Evolutionary conservation across 805 yeast species (phyloP).

Genomic region (Teunomyces cretensis): DNA sequence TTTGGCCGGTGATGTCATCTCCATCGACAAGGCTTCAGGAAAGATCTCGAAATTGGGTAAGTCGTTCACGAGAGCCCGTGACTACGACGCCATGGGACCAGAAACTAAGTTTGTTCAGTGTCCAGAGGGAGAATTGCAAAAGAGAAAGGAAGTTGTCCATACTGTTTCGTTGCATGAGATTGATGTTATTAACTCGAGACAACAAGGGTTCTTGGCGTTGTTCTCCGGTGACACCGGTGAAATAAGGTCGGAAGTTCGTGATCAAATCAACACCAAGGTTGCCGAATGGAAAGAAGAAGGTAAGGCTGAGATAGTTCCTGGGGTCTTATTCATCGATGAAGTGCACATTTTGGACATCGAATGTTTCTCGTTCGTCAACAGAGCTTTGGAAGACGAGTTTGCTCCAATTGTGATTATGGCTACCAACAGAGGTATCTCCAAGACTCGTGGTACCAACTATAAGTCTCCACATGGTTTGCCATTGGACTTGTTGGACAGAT

Average conservation of each 20-base stretch:
- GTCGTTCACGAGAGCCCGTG: conserved; percentile 93
- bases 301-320: conserved; percentile 96
- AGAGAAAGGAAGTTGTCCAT: conserved; percentile 92
- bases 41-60: conserved; percentile 92
- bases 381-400: conserved; percentile 94
- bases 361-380: conserved; percentile 89
- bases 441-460: conserved; percentile 89
- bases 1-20: conserved; percentile 93
- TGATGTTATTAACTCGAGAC: conserved; percentile 95
- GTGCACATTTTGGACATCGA: conserved; percentile 98
- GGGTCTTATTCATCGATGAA: conserved; percentile 96
- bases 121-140: conserved; percentile 98
- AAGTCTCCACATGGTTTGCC: conserved; percentile 98
- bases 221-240: conserved; percentile 98
- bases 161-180: conserved; percentile 97
- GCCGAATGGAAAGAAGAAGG: conserved; percentile 99
- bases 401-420: conserved; percentile 98
- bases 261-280: conserved; percentile 93
- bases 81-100: conserved; percentile 98
- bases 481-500: conserved; percentile 87
- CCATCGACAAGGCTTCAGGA: conserved; percentile 94
- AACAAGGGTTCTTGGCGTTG: conserved; percentile 95
- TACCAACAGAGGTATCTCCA: conserved; percentile 93
- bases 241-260: conserved; percentile 91
- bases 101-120: conserved; percentile 97